phyloP scores from a whole-genome alignment of 2,329 filamentous ascomycete genomes.

The Albophoma yamanashiensis region DNA sequence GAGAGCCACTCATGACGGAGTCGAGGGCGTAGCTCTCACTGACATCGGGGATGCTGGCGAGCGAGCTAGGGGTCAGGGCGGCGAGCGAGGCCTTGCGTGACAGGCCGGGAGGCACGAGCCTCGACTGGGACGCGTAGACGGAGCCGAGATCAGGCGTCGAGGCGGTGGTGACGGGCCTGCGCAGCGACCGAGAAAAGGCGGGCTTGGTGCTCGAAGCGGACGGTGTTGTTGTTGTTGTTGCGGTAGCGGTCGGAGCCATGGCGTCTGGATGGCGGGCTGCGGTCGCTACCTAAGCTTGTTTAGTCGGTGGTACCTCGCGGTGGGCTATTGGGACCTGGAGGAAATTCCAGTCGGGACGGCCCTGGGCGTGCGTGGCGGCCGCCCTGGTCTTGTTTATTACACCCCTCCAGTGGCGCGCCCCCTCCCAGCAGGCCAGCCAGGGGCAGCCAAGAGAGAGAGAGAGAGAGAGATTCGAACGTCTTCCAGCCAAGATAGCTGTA shows the following conservation, averaged over 20 bases:
- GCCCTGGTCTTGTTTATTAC: not conserved
- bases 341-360: not conserved
- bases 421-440: not conserved
- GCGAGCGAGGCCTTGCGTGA: slow-evolving; percentile 63
- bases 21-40: slow-evolving; percentile 52
- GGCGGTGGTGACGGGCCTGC: slow-evolving; percentile 34
- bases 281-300: not conserved
- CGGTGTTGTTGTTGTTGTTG: slow-evolving; percentile 6
- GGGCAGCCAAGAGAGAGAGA: too few relatives aligned
- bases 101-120: slow-evolving; percentile 35
- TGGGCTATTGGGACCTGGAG: not conserved
- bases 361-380: not conserved
- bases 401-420: not conserved
- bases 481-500: too few relatives aligned
- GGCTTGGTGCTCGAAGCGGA: slow-evolving; percentile 8
- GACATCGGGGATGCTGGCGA: slow-evolving; percentile 57
- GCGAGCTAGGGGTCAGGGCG: slow-evolving; percentile 52
- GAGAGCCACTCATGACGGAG: slow-evolving; percentile 31
- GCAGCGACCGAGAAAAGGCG: slow-evolving; percentile 24
- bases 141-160: slow-evolving; percentile 50
- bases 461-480: too few relatives aligned
- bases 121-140: slow-evolving; percentile 38
- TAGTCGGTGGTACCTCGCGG: not conserved
- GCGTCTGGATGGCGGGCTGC: not conserved
- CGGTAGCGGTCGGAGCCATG: slow-evolving; percentile 11